These are phyloP conservation scores for Venturiaceae sp. DNA, from an alignment of 2,329 filamentous ascomycete species.

Conservation along the genomic window DNA sequence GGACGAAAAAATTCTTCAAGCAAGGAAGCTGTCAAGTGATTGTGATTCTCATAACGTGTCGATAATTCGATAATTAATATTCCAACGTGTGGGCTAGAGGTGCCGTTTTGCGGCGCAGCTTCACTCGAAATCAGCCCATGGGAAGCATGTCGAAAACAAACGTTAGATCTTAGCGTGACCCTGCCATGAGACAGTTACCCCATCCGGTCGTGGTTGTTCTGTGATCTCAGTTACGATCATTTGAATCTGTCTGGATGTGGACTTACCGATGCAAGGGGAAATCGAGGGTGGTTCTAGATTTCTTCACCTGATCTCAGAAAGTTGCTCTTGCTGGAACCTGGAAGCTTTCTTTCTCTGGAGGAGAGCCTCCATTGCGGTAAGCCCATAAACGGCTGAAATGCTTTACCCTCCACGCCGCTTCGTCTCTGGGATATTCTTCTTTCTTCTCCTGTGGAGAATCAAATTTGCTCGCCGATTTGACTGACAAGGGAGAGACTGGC, in stretches of 20 bases:
- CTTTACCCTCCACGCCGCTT: constrained; percentile 39
- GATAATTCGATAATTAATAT: neutral
- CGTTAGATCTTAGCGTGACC: neutral
- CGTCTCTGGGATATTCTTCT: neutral
- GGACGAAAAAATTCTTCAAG: neutral
- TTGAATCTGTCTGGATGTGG: neutral
- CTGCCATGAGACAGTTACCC: neutral
- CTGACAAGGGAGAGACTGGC: neutral
- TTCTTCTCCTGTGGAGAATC: neutral
- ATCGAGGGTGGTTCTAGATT: neutral
- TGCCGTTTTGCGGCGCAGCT: neutral
- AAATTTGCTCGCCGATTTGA: neutral
- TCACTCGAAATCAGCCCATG: neutral
- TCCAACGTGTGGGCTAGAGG: neutral
- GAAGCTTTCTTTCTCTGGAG: constrained; percentile 24
- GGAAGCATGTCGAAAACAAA: neutral
- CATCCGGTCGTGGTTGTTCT: neutral
- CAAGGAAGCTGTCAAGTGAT: neutral
- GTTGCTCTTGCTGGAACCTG: neutral
- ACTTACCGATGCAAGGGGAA: neutral
- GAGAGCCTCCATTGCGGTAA: constrained; percentile 50
- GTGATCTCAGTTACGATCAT: no score
- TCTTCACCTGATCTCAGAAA: neutral
- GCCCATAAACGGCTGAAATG: constrained; percentile 53
- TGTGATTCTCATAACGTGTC: neutral